A percentile compares a stretch with the other conserved stretches of the same genome.
Evolutionary conservation across 306 rosid genomes (phyloP).

Genomic region (Trifolium repens): DNA sequence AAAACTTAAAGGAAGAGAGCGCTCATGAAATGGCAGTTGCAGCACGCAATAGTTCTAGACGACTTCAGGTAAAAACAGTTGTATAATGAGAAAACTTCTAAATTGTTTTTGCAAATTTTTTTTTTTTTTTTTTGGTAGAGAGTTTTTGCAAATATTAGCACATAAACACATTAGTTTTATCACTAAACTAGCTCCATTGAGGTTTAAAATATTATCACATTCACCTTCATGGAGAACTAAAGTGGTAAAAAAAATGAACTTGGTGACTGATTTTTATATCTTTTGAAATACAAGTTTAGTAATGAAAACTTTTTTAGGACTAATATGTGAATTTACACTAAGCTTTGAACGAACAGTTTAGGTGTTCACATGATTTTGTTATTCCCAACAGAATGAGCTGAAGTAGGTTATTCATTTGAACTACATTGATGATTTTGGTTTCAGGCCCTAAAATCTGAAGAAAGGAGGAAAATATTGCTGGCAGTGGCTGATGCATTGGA

Average conservation of each 20-base stretch:
- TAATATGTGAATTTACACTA: not conserved
- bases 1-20: slow-evolving; percentile 58
- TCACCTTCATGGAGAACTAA: slow-evolving; percentile 11
- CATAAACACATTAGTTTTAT: not conserved
- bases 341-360: not conserved
- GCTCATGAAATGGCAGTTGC: slow-evolving; percentile 87
- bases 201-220: slow-evolving; percentile 2
- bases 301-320: not conserved
- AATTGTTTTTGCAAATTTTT: slow-evolving; percentile 4
- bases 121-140: too few relatives aligned
- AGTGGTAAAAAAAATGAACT: not conserved
- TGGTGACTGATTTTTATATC: slow-evolving; percentile 1
- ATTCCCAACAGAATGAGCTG: slow-evolving; percentile 2
- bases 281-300: not conserved
- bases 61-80: slow-evolving; percentile 65
- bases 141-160: not conserved
- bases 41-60: slow-evolving; percentile 74
- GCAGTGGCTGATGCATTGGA: slow-evolving; percentile 89
- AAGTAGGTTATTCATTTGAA: slow-evolving; percentile 16
- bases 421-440: slow-evolving; percentile 31
- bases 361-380: not conserved
- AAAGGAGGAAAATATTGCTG: slow-evolving; percentile 74
- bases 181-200: not conserved
- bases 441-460: slow-evolving; percentile 66
- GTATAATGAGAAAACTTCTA: not conserved